These are phyloP conservation scores for Xylaria nigripes DNA, from an alignment of 495 filamentous ascomycete species.

Conservation along the genomic window DNA sequence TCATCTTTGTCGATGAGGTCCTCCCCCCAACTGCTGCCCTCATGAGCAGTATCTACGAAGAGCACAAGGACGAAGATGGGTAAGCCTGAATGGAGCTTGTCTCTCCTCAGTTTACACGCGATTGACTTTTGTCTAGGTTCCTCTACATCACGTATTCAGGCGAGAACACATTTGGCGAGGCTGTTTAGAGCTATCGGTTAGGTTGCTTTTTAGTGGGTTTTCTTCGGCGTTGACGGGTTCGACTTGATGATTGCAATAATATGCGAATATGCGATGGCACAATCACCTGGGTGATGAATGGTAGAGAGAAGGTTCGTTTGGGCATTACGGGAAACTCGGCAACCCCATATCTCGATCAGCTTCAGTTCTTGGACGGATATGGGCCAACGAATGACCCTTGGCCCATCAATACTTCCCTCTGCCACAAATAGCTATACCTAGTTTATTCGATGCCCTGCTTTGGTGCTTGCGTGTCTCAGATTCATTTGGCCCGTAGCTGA, in stretches of 20 bases:
- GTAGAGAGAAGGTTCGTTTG: neutral
- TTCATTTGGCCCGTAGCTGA: neutral
- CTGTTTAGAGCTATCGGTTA: slow-evolving; percentile 13
- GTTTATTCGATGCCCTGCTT: neutral
- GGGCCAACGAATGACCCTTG: neutral
- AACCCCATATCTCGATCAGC: neutral
- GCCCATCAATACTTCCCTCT: neutral
- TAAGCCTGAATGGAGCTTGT: slow-evolving; percentile 21
- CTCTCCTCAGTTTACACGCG: neutral
- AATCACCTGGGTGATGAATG: neutral
- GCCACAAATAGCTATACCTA: neutral
- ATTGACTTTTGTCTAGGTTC: slow-evolving; percentile 32
- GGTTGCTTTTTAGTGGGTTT: slow-evolving; percentile 5
- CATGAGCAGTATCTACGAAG: slow-evolving; percentile 99
- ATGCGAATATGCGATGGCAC: slow-evolving; percentile 5
- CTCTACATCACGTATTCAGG: slow-evolving; percentile 79
- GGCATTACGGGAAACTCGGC: neutral
- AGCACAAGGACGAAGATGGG: slow-evolving; percentile 84
- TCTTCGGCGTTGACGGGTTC: slow-evolving; percentile 12
- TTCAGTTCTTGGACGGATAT: neutral
- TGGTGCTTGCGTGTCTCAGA: neutral
- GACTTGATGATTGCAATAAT: slow-evolving; percentile 9
- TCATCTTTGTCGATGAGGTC: slow-evolving; percentile 99
- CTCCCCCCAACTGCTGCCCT: slow-evolving; percentile 93
- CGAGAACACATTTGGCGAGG: slow-evolving; percentile 94